Evolutionary conservation across 495 filamentous ascomycete species (phyloP).

Genomic region (Stereocaulon alpinum): DNA sequence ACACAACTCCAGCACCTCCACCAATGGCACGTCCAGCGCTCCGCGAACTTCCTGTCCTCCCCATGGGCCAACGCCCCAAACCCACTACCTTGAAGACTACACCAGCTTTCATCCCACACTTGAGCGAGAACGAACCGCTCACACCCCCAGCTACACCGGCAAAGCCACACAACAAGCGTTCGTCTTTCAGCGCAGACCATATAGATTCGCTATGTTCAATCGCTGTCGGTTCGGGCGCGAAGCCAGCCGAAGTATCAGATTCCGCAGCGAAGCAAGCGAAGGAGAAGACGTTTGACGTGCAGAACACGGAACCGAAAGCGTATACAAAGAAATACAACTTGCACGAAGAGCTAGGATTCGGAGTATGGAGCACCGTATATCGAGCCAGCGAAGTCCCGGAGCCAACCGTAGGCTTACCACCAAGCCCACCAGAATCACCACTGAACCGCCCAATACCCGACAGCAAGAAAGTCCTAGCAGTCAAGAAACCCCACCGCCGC

Average conservation of each 20-base stretch:
- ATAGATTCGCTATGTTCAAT: neutral
- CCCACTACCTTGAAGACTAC: neutral
- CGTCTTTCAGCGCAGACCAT: slow-evolving; percentile 1
- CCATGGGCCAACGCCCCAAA: slow-evolving; percentile 3
- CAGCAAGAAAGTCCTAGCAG: slow-evolving; percentile 33
- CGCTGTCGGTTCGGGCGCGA: neutral
- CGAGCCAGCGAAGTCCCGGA: slow-evolving; percentile 28
- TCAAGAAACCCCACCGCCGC: slow-evolving; percentile 42
- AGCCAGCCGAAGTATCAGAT: neutral
- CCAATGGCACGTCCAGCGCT: slow-evolving; percentile 7
- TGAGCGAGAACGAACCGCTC: neutral
- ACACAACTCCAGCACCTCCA: neutral
- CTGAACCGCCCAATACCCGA: neutral
- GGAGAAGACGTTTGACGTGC: neutral
- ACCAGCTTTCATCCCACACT: neutral
- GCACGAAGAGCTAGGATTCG: slow-evolving; percentile 39
- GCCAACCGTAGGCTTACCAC: slow-evolving; percentile 33
- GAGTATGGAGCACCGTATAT: slow-evolving; percentile 54
- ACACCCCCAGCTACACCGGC: slow-evolving; percentile 10
- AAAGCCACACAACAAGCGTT: neutral
- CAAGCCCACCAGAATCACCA: slow-evolving; percentile 32
- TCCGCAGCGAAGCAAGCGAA: neutral
- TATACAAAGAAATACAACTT: slow-evolving; percentile 15
- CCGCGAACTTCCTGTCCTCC: neutral
- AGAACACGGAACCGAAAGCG: slow-evolving; percentile 6